Evolutionary conservation across 2,329 filamentous ascomycete species (phyloP).

Genomic region (Exutisphaerella laricina): DNA sequence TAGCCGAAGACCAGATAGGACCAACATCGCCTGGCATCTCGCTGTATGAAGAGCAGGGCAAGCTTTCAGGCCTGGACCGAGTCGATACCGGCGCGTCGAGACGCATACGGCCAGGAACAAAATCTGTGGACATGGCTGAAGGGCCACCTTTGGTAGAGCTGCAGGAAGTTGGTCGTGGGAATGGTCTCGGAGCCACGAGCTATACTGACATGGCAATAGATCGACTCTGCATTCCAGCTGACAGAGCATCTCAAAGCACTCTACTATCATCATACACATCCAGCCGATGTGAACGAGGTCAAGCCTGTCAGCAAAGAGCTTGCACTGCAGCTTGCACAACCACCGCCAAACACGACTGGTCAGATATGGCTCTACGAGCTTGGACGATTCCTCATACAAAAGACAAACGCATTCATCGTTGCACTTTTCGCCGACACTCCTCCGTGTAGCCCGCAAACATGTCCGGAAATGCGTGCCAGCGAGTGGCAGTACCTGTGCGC

Average conservation of each 20-base stretch:
- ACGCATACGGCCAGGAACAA: conserved; percentile 87
- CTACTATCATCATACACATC: conserved; percentile 73
- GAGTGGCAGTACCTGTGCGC: conserved; percentile 99
- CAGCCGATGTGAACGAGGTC: conserved; percentile 67
- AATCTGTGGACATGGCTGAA: conserved; percentile 84
- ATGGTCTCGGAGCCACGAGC: neutral
- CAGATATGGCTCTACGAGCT: conserved; percentile 97
- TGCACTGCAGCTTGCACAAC: conserved; percentile 68
- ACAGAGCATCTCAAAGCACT: conserved; percentile 95
- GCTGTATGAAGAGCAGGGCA: conserved; percentile 55
- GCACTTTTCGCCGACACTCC: conserved; percentile 88
- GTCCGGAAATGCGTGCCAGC: conserved; percentile 95
- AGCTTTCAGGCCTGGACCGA: conserved; percentile 50
- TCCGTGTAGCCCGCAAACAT: conserved; percentile 81
- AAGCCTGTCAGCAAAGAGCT: conserved; percentile 69
- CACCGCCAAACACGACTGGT: conserved; percentile 75
- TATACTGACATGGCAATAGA: conserved; percentile 49
- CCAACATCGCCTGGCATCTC: conserved; percentile 67
- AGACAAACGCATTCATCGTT: conserved; percentile 87
- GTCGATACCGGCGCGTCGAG: conserved; percentile 71
- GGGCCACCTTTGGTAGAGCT: conserved; percentile 84
- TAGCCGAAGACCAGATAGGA: conserved; percentile 88
- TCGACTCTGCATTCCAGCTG: conserved; percentile 94
- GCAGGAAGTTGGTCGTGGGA: conserved; percentile 60
- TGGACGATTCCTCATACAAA: conserved; percentile 88